Conservation (phyloP, 306 rosid species). For the Castanea crenata region DNA sequence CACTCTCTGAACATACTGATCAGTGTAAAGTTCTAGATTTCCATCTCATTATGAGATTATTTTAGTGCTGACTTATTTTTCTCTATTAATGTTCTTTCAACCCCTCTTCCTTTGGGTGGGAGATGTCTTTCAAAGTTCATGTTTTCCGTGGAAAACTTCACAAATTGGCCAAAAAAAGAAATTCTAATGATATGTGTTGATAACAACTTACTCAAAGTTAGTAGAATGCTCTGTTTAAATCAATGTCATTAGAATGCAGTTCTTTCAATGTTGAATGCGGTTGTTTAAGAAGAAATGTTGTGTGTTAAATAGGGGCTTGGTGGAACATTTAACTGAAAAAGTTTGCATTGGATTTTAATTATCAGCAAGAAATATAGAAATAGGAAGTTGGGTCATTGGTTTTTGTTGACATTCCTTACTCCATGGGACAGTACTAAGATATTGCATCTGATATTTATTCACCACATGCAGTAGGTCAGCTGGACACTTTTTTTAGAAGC, state of each 20-base stretch:
- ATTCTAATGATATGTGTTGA: background rate
- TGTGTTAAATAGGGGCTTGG: background rate
- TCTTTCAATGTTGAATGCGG: background rate
- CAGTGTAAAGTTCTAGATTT: conserved; percentile 36
- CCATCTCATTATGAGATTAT: background rate
- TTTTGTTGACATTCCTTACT: conserved; percentile 5
- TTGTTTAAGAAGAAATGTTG: background rate
- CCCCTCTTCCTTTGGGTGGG: background rate
- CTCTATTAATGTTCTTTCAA: background rate
- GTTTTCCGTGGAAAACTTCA: background rate
- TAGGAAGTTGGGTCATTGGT: background rate
- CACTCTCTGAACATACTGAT: conserved; percentile 13
- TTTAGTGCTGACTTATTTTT: background rate
- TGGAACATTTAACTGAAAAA: background rate
- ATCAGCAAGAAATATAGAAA: conserved; percentile 1
- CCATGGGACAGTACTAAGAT: conserved; percentile 5
- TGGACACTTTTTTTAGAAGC: conserved; percentile 20
- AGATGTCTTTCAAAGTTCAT: background rate
- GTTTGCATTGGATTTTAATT: background rate
- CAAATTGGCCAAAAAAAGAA: background rate
- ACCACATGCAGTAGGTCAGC: conserved; percentile 26
- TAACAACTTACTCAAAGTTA: background rate
- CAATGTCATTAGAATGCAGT: background rate
- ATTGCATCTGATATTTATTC: conserved; percentile 24
- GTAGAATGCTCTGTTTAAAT: background rate